Base-by-base conservation (phyloP, 805 yeast species). In the Sugiyamaella americana region DNA sequence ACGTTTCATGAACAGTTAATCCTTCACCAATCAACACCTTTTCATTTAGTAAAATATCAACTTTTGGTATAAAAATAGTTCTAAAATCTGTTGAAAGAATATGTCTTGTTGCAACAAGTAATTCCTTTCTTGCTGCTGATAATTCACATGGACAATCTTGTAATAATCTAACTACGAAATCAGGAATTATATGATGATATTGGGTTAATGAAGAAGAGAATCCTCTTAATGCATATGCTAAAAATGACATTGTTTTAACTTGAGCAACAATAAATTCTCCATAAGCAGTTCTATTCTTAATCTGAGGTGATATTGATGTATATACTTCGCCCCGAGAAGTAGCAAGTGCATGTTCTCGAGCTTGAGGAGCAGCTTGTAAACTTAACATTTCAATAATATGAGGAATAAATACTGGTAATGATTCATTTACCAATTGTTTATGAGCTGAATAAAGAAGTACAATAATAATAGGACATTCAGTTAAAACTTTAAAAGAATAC, bases 401-500 rank as follows among this genome's bases (percentile, higher is more conserved):
- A 0, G 98, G 97, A 42, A 89, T 75, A 53, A 91, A 86, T 17
- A 67, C 70, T 1, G 89, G 86, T 26, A 93, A 71, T 2, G 91
- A 79, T 0, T 84, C 68, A 40, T 78, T 76, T 1, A 84, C 85
- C 44, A 87, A 66, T 30, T 78, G 79, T 60, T 88, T 87, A 67
- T 89, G 88, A 0, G 95, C 80, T 1, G 96, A 85, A 58, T 87
- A 87, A 44, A 94, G 70, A 5, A 96, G 80, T 2, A 93, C 98
- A 82, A 93, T 84, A 3, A 96, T 88, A 35, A 93, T 91, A 6
- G 99, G 99, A 61, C 98, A 89, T 63, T 93, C 99, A 0, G 96
- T 86, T 50, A 93, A 74, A 11, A 91, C 87, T 61, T 88, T 89
- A 73, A 93, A 91, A 1, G 97, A 88, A 53, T 64, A 73, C 75